phyloP scores from a whole-genome alignment of 75 land plant genomes.

The Cunninghamia lanceolata region DNA sequence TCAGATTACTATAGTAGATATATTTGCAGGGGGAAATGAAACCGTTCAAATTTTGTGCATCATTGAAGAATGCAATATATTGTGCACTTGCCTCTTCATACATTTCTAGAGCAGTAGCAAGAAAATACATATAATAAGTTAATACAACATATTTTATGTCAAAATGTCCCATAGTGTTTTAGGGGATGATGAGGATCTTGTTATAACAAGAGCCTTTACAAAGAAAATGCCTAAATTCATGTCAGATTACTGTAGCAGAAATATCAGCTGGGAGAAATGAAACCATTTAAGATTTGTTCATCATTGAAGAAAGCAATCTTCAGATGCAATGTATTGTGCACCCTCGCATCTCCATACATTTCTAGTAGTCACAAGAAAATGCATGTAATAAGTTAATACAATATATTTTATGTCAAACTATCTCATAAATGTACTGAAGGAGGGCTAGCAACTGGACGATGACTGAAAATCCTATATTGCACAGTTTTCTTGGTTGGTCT shows the following conservation, averaged over 20 bases:
- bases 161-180: not conserved
- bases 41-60: not conserved
- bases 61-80: not conserved
- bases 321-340: not conserved
- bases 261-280: not conserved
- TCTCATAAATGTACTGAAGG: not conserved
- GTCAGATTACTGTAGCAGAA: not conserved
- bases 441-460: conserved; percentile 1
- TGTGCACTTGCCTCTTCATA: not conserved
- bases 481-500: not conserved
- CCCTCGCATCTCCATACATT: not conserved
- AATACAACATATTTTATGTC: not conserved
- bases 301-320: not conserved
- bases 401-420: not conserved
- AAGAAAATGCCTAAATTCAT: not conserved
- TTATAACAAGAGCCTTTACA: not conserved
- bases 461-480: conserved; percentile 12
- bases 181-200: no score
- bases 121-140: not conserved
- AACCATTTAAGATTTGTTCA: not conserved
- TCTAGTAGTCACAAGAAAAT: not conserved
- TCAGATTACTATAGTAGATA: not conserved
- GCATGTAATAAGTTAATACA: not conserved
- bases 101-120: not conserved
- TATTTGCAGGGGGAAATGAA: not conserved